These are phyloP conservation scores for Eimeria mitis DNA, from an alignment of 169 alveolate species.

Conservation along the genomic window DNA sequence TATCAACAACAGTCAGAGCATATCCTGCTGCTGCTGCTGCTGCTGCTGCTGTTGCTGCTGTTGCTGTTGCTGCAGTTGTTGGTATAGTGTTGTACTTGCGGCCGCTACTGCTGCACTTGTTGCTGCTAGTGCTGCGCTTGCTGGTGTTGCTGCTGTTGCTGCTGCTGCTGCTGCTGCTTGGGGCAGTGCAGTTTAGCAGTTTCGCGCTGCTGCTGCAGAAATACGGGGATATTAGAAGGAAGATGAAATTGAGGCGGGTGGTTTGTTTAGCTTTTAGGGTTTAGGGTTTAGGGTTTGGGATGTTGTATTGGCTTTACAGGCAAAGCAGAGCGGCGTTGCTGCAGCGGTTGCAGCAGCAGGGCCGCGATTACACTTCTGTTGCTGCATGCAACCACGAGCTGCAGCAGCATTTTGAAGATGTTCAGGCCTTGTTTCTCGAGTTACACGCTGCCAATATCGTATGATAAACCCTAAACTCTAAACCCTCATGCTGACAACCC, in stretches of 20 bases:
- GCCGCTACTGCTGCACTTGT: background rate
- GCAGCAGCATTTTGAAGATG: constrained; percentile 16
- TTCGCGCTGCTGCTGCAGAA: background rate
- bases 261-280: too few relatives aligned
- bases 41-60: constrained; percentile 55
- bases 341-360: constrained; percentile 29
- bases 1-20: constrained; percentile 57
- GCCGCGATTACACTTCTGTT: constrained; percentile 8
- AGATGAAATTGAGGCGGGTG: background rate
- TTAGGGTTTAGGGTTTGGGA: background rate
- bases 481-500: background rate
- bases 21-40: constrained; percentile 36
- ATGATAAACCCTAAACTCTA: background rate
- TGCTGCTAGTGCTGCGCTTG: too few relatives aligned
- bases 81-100: background rate
- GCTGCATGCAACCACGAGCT: constrained; percentile 4
- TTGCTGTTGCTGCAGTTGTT: background rate
- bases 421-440: background rate
- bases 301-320: background rate
- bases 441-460: constrained; percentile 1
- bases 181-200: background rate
- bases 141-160: background rate
- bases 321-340: background rate
- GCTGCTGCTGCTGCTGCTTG: background rate
- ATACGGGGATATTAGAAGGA: too few relatives aligned